Evolutionary conservation across 352 stramenopile species (phyloP).

Genomic region (Phytophthora europaea): DNA sequence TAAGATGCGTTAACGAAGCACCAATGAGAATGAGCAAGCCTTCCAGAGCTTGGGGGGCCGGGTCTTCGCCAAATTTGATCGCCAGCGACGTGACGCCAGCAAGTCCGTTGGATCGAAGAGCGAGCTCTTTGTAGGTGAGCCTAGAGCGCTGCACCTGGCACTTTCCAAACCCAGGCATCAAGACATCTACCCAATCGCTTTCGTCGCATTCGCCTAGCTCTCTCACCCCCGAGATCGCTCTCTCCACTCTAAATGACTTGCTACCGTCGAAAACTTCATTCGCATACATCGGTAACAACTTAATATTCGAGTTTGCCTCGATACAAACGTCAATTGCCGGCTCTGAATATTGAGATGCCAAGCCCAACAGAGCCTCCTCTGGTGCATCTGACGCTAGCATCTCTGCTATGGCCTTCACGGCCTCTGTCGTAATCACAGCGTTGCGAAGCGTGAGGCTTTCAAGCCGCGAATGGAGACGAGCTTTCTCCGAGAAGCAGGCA

Average conservation of each 20-base stretch:
- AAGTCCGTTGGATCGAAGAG: conserved; percentile 23
- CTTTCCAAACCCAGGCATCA: conserved; percentile 35
- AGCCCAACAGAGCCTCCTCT: conserved; percentile 32
- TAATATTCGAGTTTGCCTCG: conserved; percentile 13
- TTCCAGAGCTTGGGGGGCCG: conserved; percentile 22
- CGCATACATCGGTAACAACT: conserved; percentile 10
- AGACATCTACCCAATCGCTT: conserved; percentile 10
- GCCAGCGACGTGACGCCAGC: conserved; percentile 31
- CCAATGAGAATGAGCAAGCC: conserved; percentile 33
- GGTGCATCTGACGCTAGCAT: conserved; percentile 25
- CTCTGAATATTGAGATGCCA: not conserved
- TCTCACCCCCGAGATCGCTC: conserved; percentile 21
- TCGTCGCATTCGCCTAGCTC: conserved; percentile 6
- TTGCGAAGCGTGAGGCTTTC: conserved; percentile 33
- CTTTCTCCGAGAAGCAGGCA: conserved; percentile 41
- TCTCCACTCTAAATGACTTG: conserved; percentile 23
- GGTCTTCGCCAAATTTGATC: conserved; percentile 35
- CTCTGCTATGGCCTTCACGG: conserved; percentile 33
- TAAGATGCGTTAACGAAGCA: conserved; percentile 29
- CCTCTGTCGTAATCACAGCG: conserved; percentile 25
- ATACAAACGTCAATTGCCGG: conserved; percentile 24
- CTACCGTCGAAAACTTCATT: conserved; percentile 12
- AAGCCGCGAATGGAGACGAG: conserved; percentile 32
- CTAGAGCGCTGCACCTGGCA: conserved; percentile 22
- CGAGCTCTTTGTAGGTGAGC: conserved; percentile 16